A percentile compares a stretch with the other conserved stretches of the same genome.
Evolutionary conservation across 2,329 filamentous ascomycete species (phyloP).

Genomic region (Beauveria varroae): DNA sequence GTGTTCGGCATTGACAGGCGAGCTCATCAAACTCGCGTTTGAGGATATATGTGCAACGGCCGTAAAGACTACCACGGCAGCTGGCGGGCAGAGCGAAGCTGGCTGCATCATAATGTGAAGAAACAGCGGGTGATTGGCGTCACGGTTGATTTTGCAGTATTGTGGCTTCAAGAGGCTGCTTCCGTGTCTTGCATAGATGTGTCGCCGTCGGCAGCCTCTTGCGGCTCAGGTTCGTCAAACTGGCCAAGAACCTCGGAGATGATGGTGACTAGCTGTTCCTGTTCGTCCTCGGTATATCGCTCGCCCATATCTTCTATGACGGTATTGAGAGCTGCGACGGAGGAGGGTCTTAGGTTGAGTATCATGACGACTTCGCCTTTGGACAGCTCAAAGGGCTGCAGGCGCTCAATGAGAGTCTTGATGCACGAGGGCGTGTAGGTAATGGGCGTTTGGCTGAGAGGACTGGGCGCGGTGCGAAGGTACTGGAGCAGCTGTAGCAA

Average conservation of each 20-base stretch:
- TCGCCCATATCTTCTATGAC: conserved; percentile 58
- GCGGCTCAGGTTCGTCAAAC: conserved; percentile 28
- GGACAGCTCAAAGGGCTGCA: conserved; percentile 52
- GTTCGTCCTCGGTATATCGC: conserved; percentile 52
- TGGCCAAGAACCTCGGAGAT: conserved; percentile 52
- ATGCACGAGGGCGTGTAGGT: conserved; percentile 48
- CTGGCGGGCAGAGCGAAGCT: conserved; percentile 47
- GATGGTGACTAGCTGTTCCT: conserved; percentile 48
- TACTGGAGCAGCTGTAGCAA: conserved; percentile 50
- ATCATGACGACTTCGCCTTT: conserved; percentile 65
- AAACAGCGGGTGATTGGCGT: background rate
- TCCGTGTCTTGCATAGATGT: conserved; percentile 30
- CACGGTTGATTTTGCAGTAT: background rate
- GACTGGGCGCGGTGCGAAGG: conserved; percentile 46
- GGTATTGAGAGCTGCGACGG: conserved; percentile 50
- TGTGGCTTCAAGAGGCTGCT: conserved; percentile 16
- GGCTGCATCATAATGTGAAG: conserved; percentile 44
- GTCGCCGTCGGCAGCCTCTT: conserved; percentile 27
- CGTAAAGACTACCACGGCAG: conserved; percentile 35
- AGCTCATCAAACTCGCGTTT: conserved; percentile 49
- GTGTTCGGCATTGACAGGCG: conserved; percentile 54
- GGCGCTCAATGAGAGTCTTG: conserved; percentile 42
- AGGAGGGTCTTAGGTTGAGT: conserved; percentile 55
- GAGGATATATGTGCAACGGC: conserved; percentile 55
- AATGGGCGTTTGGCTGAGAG: conserved; percentile 46